These are phyloP conservation scores for Pistacia integerrima DNA, from an alignment of 345 rosid genomes.

Conservation along the genomic window DNA sequence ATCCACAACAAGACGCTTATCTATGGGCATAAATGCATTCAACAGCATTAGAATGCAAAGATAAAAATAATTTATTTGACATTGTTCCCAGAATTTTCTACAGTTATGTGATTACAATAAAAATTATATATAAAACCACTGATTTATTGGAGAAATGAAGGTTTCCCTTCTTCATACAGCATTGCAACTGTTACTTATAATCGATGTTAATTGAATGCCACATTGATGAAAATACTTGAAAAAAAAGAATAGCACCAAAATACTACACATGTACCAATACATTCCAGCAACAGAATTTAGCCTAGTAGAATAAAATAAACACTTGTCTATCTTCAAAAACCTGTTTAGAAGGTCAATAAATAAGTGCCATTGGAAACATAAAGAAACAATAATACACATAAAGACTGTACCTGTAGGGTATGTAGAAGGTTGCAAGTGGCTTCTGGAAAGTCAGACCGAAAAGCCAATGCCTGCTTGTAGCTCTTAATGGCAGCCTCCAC, in stretches of 20 bases:
- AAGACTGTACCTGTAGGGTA: conserved; percentile 70
- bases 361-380: not conserved
- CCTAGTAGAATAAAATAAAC: not conserved
- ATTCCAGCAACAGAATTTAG: not conserved
- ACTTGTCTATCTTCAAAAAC: not conserved
- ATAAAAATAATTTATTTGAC: not conserved
- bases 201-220: not conserved
- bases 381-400: not conserved
- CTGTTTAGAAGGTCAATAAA: too few relatives aligned
- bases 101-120: not conserved
- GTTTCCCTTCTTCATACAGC: not conserved
- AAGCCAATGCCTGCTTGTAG: conserved; percentile 80
- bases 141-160: not conserved
- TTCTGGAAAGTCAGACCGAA: conserved; percentile 95
- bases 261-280: not conserved
- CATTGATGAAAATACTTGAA: not conserved
- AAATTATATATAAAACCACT: not conserved
- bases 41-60: not conserved
- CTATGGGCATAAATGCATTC: not conserved
- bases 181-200: not conserved
- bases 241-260: not conserved
- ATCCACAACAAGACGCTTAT: not conserved
- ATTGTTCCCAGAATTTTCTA: not conserved
- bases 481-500: conserved; percentile 94
- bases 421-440: conserved; percentile 97